A percentile compares a stretch with the other conserved stretches of the same genome.
phyloP scores from a whole-genome alignment of 352 stramenopile species.

The Peronospora belbahrii region DNA sequence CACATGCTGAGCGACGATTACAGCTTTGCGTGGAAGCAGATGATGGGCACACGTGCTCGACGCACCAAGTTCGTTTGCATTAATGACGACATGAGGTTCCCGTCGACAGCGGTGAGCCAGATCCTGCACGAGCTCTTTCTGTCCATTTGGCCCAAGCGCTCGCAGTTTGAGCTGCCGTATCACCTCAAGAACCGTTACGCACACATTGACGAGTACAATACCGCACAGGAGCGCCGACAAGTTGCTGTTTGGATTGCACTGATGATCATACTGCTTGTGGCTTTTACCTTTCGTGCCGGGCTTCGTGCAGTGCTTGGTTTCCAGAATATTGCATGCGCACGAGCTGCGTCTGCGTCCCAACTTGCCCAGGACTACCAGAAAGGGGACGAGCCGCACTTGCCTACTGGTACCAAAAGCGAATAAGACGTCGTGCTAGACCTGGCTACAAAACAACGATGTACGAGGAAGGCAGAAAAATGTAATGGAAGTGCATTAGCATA shows the following conservation, averaged over 20 bases:
- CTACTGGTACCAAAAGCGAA: neutral
- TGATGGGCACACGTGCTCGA: slow-evolving; percentile 86
- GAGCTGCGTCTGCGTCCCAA: slow-evolving; percentile 57
- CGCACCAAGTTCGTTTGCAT: slow-evolving; percentile 95
- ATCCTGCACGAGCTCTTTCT: slow-evolving; percentile 90
- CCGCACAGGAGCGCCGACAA: slow-evolving; percentile 40
- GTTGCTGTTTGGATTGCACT: slow-evolving; percentile 26
- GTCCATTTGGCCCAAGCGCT: slow-evolving; percentile 87
- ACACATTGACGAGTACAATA: slow-evolving; percentile 74
- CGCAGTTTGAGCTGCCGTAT: slow-evolving; percentile 87
- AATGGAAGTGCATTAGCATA: slow-evolving; percentile 3
- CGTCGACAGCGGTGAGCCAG: slow-evolving; percentile 68
- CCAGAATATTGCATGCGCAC: slow-evolving; percentile 55
- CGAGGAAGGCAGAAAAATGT: slow-evolving; percentile 9
- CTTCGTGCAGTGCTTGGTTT: slow-evolving; percentile 55
- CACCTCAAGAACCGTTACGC: slow-evolving; percentile 82
- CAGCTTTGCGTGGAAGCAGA: slow-evolving; percentile 83
- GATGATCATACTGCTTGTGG: slow-evolving; percentile 31
- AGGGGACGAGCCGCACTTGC: too few species aligned
- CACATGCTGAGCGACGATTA: slow-evolving; percentile 93
- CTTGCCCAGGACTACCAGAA: slow-evolving; percentile 48
- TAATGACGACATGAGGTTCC: slow-evolving; percentile 93
- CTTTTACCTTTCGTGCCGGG: slow-evolving; percentile 49
- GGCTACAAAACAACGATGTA: slow-evolving; percentile 3
- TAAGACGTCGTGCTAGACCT: neutral